Evolutionary conservation across 148 eudicot genomes (phyloP).

Genomic region (Camellia sinensis): DNA sequence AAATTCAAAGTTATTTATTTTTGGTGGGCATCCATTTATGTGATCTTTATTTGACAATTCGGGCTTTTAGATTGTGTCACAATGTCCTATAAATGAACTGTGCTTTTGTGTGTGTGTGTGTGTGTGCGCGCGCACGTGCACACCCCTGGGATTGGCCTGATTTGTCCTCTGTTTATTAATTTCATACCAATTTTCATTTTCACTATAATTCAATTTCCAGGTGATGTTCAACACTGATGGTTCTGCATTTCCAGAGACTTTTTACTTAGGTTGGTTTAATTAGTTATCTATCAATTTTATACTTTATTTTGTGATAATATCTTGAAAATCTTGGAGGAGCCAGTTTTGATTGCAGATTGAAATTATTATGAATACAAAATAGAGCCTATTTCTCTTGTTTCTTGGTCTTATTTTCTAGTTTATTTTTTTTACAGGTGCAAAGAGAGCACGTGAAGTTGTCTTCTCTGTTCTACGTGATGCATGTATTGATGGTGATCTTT

Average conservation of each 20-base stretch:
- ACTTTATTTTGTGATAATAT: not conserved
- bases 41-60: not conserved
- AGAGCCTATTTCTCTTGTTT: not conserved
- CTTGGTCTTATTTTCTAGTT: slow-evolving; percentile 2
- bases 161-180: not conserved
- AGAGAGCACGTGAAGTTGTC: slow-evolving; percentile 83
- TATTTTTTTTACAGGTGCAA: slow-evolving; percentile 58
- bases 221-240: slow-evolving; percentile 98
- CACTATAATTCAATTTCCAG: slow-evolving; percentile 39
- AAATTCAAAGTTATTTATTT: not conserved
- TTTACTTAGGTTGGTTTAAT: slow-evolving; percentile 71
- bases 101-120: not conserved
- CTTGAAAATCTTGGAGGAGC: not conserved
- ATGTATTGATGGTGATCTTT: slow-evolving; percentile 78
- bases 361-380: not conserved
- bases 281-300: not conserved
- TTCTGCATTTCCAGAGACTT: slow-evolving; percentile 80
- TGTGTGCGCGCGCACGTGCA: too few species aligned
- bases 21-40: not conserved
- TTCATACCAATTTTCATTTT: not conserved
- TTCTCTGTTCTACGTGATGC: slow-evolving; percentile 83
- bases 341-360: not conserved
- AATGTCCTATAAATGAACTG: not conserved
- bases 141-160: not conserved
- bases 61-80: not conserved